Conservation (phyloP, 352 stramenopile genomes). For the Pythium plurisporium region DNA sequence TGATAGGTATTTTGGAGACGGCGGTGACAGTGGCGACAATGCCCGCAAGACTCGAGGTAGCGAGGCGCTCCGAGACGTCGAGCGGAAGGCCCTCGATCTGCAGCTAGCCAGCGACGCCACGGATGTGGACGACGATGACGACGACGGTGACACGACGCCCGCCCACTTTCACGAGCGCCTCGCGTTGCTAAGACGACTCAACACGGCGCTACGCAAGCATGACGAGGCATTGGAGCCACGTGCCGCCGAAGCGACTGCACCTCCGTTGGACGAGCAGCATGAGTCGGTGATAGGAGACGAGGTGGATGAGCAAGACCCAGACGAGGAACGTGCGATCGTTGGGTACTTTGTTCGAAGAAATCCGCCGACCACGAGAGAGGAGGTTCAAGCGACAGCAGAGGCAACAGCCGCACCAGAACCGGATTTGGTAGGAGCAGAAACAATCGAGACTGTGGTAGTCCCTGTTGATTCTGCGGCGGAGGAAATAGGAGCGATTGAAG, state of each 20-base stretch:
- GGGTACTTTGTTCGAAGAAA: slow-evolving; percentile 5
- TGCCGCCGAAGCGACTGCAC: background rate
- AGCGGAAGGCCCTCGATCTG: background rate
- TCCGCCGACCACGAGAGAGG: background rate
- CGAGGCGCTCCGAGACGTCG: background rate
- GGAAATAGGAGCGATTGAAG: no score
- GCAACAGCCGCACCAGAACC: background rate
- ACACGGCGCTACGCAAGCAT: slow-evolving; percentile 15
- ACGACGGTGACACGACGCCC: background rate
- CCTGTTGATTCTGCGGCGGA: no score
- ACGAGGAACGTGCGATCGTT: slow-evolving; percentile 5
- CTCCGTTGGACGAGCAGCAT: background rate
- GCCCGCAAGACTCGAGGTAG: background rate
- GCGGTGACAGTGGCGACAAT: background rate
- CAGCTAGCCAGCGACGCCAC: background rate
- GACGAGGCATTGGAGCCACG: background rate
- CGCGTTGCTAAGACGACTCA: slow-evolving; percentile 13
- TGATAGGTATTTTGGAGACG: slow-evolving; percentile 21
- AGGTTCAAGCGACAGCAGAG: background rate
- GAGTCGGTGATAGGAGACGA: background rate
- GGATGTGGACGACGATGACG: background rate
- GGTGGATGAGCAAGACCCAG: background rate
- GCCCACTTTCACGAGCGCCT: slow-evolving; percentile 12
- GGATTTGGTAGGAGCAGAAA: background rate
- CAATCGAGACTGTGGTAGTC: background rate